A percentile compares a stretch with the other conserved stretches of the same genome.
phyloP scores from a whole-genome alignment of 2,329 filamentous ascomycete genomes.

The Fonsecaea nubica region DNA sequence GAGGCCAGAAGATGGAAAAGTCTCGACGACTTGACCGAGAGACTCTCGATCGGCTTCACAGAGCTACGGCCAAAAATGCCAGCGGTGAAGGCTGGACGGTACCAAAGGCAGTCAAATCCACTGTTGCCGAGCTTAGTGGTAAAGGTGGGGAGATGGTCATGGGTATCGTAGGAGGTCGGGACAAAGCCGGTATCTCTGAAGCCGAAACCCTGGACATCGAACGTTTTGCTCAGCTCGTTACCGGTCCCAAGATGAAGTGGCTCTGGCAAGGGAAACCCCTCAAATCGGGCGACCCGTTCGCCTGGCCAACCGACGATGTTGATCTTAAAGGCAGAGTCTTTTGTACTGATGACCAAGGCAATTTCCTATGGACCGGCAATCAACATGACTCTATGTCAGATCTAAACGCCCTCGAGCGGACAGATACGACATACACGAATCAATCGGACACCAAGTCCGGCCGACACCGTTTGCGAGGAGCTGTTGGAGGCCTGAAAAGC shows the following conservation, averaged over 20 bases:
- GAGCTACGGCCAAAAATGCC: constrained; percentile 85
- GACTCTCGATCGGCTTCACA: constrained; percentile 81
- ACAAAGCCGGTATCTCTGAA: constrained; percentile 88
- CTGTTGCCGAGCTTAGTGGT: constrained; percentile 88
- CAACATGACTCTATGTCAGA: constrained; percentile 31
- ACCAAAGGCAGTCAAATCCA: constrained; percentile 93
- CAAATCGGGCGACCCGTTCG: constrained; percentile 57
- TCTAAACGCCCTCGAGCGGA: constrained; percentile 30
- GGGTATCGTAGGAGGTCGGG: constrained; percentile 86
- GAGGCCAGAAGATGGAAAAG: constrained; percentile 78
- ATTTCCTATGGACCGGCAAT: constrained; percentile 54
- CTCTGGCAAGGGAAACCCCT: constrained; percentile 90
- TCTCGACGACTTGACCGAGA: constrained; percentile 81
- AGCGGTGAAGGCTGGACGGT: constrained; percentile 89
- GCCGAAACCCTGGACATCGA: constrained; percentile 92
- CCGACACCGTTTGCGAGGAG: constrained; percentile 32
- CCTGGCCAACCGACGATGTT: constrained; percentile 32
- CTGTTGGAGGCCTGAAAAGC: constrained; percentile 31
- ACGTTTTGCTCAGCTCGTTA: constrained; percentile 76
- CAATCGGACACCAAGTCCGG: constrained; percentile 31
- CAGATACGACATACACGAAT: constrained; percentile 31
- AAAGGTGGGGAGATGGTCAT: constrained; percentile 94
- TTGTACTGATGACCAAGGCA: constrained; percentile 54
- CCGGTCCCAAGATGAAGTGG: constrained; percentile 87
- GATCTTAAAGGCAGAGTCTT: constrained; percentile 49